phyloP scores from a whole-genome alignment of 2,329 filamentous ascomycete species.

The Diplodia seriata region DNA sequence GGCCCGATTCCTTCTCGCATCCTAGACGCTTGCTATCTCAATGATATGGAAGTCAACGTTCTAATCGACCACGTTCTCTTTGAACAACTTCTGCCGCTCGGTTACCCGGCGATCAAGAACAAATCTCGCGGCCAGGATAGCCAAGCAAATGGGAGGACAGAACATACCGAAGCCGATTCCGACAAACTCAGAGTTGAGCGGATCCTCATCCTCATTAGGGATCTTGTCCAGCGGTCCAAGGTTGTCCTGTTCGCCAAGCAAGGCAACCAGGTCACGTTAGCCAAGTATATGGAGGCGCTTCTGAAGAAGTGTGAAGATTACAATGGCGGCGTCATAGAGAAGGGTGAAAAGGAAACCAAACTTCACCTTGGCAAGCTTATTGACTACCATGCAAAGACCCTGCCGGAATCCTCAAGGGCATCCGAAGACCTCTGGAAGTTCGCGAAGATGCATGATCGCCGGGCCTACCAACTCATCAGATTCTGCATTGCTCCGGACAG shows the following conservation, averaged over 20 bases:
- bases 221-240: constrained; percentile 78
- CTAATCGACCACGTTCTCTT: constrained; percentile 84
- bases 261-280: constrained; percentile 75
- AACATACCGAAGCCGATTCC: constrained; percentile 61
- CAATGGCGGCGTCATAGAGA: constrained; percentile 83
- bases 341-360: constrained; percentile 71
- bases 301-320: constrained; percentile 85
- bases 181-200: constrained; percentile 84
- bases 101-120: constrained; percentile 75
- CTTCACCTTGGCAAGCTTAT: constrained; percentile 75
- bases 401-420: constrained; percentile 77
- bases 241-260: constrained; percentile 90
- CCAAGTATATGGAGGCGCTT: constrained; percentile 76
- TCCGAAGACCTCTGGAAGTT: constrained; percentile 85
- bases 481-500: constrained; percentile 85
- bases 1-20: constrained; percentile 84
- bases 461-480: constrained; percentile 86
- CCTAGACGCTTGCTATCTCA: constrained; percentile 87
- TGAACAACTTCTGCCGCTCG: constrained; percentile 87
- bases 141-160: constrained; percentile 55
- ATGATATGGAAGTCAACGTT: constrained; percentile 84
- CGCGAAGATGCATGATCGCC: constrained; percentile 86
- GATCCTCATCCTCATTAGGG: constrained; percentile 80
- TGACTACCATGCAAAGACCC: constrained; percentile 72
- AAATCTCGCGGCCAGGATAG: constrained; percentile 63